A percentile compares a stretch with the other conserved stretches of the same genome.
Conservation (phyloP, 495 filamentous ascomycete genomes). For the Aspergillus incahuasiensis region DNA sequence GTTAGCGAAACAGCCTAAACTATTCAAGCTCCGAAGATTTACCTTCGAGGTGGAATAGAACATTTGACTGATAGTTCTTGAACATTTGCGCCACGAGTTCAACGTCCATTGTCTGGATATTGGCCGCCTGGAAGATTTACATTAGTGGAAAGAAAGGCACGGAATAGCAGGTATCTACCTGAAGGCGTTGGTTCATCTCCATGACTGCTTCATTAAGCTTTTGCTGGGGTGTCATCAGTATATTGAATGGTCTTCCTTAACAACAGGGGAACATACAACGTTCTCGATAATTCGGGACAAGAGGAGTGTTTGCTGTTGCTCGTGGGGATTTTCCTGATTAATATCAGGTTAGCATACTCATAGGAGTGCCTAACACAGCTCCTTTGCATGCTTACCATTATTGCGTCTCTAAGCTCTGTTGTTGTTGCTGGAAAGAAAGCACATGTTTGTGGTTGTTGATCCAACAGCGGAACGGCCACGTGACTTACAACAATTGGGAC, state of each 20-base stretch:
- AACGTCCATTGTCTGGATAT: slow-evolving; percentile 96
- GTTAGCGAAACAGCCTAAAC: background rate
- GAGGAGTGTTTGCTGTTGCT: slow-evolving; percentile 91
- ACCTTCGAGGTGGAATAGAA: slow-evolving; percentile 97
- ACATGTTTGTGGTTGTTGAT: slow-evolving; percentile 12
- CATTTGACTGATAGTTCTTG: slow-evolving; percentile 98
- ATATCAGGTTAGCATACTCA: background rate
- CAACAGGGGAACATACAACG: slow-evolving; percentile 56
- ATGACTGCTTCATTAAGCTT: slow-evolving; percentile 95
- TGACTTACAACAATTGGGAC: background rate
- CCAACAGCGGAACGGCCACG: background rate
- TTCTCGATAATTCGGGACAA: slow-evolving; percentile 96
- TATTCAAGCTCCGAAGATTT: slow-evolving; percentile 15
- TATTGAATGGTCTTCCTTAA: background rate
- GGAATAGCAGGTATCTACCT: slow-evolving; percentile 47
- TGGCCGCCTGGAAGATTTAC: slow-evolving; percentile 67
- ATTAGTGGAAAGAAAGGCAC: background rate
- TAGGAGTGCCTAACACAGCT: too few relatives aligned
- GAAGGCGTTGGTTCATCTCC: slow-evolving; percentile 84
- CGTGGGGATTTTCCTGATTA: slow-evolving; percentile 86
- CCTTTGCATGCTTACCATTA: slow-evolving; percentile 16
- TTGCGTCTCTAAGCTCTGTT: background rate
- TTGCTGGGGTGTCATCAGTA: slow-evolving; percentile 54
- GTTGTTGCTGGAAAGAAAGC: background rate
- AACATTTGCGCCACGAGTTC: slow-evolving; percentile 99